Conservation (phyloP, 306 rosid genomes). For the Cicer judaicum region DNA sequence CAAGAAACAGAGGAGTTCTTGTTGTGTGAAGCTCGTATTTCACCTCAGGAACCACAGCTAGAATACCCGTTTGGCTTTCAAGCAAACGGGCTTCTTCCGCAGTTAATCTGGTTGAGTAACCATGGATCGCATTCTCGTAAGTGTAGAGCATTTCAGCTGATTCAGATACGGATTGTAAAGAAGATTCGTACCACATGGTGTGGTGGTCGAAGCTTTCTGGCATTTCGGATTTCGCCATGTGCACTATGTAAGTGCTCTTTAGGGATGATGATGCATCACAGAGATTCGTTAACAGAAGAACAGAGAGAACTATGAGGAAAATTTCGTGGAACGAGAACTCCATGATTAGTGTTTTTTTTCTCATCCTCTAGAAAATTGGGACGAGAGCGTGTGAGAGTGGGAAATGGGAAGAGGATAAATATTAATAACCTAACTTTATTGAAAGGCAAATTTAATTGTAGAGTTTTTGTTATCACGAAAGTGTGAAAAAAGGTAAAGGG, state of each 20-base stretch:
- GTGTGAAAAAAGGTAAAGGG: conserved; percentile 7
- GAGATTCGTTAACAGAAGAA: conserved; percentile 43
- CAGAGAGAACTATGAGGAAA: neutral
- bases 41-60: conserved; percentile 69
- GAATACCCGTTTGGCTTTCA: conserved; percentile 60
- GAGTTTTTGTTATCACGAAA: neutral
- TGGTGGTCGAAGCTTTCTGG: conserved; percentile 78
- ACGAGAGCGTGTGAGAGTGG: conserved; percentile 29
- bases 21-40: conserved; percentile 89
- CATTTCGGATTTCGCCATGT: conserved; percentile 75
- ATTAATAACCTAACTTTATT: neutral
- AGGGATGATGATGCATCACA: conserved; percentile 17
- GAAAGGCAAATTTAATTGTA: neutral
- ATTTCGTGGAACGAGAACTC: neutral
- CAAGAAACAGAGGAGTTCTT: conserved; percentile 87
- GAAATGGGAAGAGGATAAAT: neutral
- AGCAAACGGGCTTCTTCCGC: conserved; percentile 64
- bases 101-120: conserved; percentile 75
- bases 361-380: neutral
- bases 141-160: conserved; percentile 83
- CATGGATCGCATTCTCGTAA: conserved; percentile 77
- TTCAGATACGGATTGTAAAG: conserved; percentile 62
- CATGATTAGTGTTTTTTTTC: conserved; percentile 34
- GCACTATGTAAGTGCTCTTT: conserved; percentile 75
- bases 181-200: conserved; percentile 77